These are phyloP conservation scores for Exophiala oligosperma DNA, from an alignment of 2,329 filamentous ascomycete genomes.

Conservation along the genomic window DNA sequence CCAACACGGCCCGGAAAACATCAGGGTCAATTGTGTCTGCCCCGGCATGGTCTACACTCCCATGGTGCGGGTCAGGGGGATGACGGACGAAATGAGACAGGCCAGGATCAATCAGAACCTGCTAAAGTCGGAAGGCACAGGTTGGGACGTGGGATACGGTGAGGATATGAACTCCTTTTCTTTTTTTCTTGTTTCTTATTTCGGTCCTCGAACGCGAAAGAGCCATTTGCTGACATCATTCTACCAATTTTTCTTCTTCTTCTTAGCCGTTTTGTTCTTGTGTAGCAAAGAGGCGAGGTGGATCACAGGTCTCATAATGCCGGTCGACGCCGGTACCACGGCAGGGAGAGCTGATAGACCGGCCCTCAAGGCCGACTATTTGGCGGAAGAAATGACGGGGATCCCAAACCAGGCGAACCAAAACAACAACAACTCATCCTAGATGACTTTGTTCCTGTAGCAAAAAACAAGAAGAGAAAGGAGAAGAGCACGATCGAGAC, in stretches of 20 bases:
- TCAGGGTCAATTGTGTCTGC: slow-evolving; percentile 54
- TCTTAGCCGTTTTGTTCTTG: slow-evolving; percentile 2
- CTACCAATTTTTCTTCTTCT: no score
- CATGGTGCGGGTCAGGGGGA: slow-evolving; percentile 29
- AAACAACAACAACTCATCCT: no score
- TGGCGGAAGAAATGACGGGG: slow-evolving; percentile 15
- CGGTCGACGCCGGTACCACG: slow-evolving; percentile 17
- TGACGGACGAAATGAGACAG: slow-evolving; percentile 32
- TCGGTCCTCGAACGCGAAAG: no score
- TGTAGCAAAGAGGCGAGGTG: slow-evolving; percentile 14
- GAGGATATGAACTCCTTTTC: background rate
- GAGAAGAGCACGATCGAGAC: no score
- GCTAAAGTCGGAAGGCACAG: slow-evolving; percentile 24
- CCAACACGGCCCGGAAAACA: slow-evolving; percentile 48
- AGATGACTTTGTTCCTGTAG: no score
- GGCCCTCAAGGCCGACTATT: slow-evolving; percentile 7
- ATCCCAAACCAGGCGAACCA: slow-evolving; percentile 5
- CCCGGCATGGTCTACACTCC: slow-evolving; percentile 40
- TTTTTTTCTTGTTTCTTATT: no score
- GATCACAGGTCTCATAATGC: slow-evolving; percentile 20
- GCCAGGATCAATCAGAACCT: slow-evolving; percentile 31
- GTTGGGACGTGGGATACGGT: slow-evolving; percentile 7
- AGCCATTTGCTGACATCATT: no score
- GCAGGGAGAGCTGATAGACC: slow-evolving; percentile 12
- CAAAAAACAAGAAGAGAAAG: no score